Base-by-base conservation (phyloP, 2,329 filamentous ascomycete genomes). In the Tolypocladium guangdongense region DNA sequence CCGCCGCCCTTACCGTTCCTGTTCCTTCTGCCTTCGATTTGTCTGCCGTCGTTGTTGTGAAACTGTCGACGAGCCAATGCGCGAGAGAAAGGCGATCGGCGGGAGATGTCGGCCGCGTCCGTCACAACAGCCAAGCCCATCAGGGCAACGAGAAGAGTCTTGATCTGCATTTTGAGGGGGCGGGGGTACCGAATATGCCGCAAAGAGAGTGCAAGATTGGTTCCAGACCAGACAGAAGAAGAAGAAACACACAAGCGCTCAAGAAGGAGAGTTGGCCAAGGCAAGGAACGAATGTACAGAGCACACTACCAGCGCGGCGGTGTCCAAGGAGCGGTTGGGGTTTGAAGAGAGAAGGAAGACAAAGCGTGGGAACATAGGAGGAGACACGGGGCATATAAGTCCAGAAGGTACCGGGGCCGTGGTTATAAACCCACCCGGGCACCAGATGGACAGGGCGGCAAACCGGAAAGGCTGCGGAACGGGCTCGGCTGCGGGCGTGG, bases 101-200 rank as follows among this genome's bases (percentile, higher is more conserved):
- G 68, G 54, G 66, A 60, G 55, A 77, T 63, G 22, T 68, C 66
- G 18, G 71, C 43, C 7, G 43, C 43, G 4, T 32, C 43, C 18
- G 43, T n/a, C 18, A 46, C 55, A 30, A 45, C 49, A 7, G 51
- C 49, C 33, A 59, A 14, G 66, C 78, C 73, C 64, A 78, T 57
- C 24, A 81, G 71, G 69, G 75, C 71, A 49, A 77, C 56, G 56
- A 80, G 59, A 48, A 77, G 61, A 55, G 69, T 69, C 65, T 79
- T 78, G 63, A 79, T 63, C 63, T 78, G 73, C 78, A 81, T 82
- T 49, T 61, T 77, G 71, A 27, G 12, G 58, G 53, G 48, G 48
- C 52, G 39, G 48, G 53, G 51, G 56, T 56, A 53, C 53, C 48
- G 55, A 56, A 46, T 22, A 52, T 36, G 16, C 22, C 46, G 53